Evolutionary conservation across 331 rosid genomes (phyloP).

Genomic region (Ulmus americana): DNA sequence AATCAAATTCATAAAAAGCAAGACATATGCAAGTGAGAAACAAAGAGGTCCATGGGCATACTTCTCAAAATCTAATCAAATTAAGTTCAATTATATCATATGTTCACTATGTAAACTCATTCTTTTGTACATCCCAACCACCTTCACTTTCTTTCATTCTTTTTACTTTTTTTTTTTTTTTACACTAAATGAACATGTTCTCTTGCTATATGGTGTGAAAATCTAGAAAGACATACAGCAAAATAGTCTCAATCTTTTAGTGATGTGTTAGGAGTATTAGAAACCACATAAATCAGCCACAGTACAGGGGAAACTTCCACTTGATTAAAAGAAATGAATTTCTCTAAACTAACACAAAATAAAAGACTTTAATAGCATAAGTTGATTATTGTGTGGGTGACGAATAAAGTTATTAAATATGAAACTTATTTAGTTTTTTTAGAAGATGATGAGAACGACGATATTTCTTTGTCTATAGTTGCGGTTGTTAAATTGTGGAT

Average conservation of each 20-base stretch:
- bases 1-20: conserved; percentile 38
- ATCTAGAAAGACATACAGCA: too few species aligned
- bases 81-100: conserved; percentile 12
- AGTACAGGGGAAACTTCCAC: conserved; percentile 3
- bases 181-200: background rate
- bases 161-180: background rate
- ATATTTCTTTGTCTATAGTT: too few species aligned
- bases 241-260: background rate
- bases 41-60: conserved; percentile 22
- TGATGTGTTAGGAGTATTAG: background rate
- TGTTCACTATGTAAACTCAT: conserved; percentile 13
- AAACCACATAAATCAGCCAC: background rate
- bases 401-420: too few species aligned
- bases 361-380: background rate
- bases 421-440: too few species aligned
- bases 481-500: too few species aligned
- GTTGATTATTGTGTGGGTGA: too few species aligned
- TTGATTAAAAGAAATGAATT: background rate
- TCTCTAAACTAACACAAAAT: background rate
- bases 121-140: conserved; percentile 10
- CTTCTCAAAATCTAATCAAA: conserved; percentile 30
- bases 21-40: conserved; percentile 15
- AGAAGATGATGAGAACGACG: too few species aligned
- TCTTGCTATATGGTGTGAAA: too few species aligned
- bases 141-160: background rate